Conservation (phyloP, 2,329 filamentous ascomycete species). For the Aspergillus sp. region DNA sequence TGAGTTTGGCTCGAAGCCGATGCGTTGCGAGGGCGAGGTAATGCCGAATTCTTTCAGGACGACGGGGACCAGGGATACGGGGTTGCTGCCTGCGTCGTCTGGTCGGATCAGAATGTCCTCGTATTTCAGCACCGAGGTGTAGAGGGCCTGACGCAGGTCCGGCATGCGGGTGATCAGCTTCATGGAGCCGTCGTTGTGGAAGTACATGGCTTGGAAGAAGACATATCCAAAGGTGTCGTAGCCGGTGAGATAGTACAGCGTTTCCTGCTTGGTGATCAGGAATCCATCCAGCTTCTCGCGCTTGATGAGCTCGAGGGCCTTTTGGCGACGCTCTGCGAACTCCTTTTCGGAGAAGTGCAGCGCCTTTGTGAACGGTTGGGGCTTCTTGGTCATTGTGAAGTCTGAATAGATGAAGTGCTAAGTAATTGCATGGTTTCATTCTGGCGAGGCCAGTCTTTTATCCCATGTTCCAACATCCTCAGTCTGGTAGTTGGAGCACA, state of each 20-base stretch:
- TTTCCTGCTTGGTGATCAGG: conserved; percentile 37
- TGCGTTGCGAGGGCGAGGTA: conserved; percentile 26
- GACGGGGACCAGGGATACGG: conserved; percentile 30
- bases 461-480: too few species aligned
- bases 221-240: conserved; percentile 38
- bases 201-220: conserved; percentile 40
- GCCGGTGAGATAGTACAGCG: conserved; percentile 30
- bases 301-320: conserved; percentile 27
- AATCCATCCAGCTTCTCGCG: conserved; percentile 36
- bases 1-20: conserved; percentile 40
- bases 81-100: conserved; percentile 30
- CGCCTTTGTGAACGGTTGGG: conserved; percentile 28
- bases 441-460: too few species aligned
- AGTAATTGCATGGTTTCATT: too few species aligned
- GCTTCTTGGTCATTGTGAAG: background rate
- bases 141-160: conserved; percentile 34
- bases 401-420: too few species aligned
- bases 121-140: conserved; percentile 31
- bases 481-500: too few species aligned
- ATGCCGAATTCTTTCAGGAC: conserved; percentile 32
- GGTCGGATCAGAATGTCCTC: conserved; percentile 30
- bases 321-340: conserved; percentile 22
- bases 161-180: conserved; percentile 28
- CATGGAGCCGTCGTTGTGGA: conserved; percentile 35
- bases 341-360: conserved; percentile 29